Conservation (phyloP, 352 stramenopile species). For the Globisporangium takayamanum region DNA sequence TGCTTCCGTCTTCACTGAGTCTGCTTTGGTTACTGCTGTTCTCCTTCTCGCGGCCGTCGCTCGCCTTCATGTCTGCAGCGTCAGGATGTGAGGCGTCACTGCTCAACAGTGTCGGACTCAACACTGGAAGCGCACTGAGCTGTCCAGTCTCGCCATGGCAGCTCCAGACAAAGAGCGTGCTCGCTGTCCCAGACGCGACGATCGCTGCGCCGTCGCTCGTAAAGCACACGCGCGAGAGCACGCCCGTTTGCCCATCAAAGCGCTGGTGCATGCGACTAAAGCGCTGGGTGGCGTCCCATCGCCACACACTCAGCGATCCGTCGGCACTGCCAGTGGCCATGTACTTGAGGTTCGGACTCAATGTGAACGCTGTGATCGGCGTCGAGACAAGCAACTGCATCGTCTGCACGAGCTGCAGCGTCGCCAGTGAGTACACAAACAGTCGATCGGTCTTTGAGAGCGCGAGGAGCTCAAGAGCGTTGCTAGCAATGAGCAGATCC, state of each 20-base stretch:
- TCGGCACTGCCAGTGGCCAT: constrained; percentile 50
- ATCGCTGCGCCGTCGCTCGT: constrained; percentile 32
- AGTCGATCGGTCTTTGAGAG: constrained; percentile 46
- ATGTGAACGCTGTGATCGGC: constrained; percentile 38
- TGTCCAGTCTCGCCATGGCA: constrained; percentile 32
- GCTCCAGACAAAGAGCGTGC: constrained; percentile 48
- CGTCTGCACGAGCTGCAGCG: constrained; percentile 30
- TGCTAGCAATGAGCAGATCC: constrained; percentile 43
- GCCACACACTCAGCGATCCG: constrained; percentile 56
- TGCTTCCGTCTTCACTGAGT: not conserved
- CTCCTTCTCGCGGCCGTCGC: not conserved
- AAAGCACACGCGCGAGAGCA: constrained; percentile 34
- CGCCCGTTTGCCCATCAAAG: constrained; percentile 38
- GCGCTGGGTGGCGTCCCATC: constrained; percentile 41
- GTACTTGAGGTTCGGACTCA: constrained; percentile 59
- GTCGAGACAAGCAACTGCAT: constrained; percentile 48
- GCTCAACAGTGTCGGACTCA: too few relatives aligned
- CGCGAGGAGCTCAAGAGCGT: constrained; percentile 39
- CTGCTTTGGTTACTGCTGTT: not conserved
- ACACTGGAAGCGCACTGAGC: not conserved
- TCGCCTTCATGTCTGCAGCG: not conserved
- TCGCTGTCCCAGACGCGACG: constrained; percentile 35
- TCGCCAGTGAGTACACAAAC: constrained; percentile 42
- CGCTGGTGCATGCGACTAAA: constrained; percentile 52
- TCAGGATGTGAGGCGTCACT: too few relatives aligned